phyloP scores from a whole-genome alignment of 257 asterid species.

The Solanum raphanifolium region DNA sequence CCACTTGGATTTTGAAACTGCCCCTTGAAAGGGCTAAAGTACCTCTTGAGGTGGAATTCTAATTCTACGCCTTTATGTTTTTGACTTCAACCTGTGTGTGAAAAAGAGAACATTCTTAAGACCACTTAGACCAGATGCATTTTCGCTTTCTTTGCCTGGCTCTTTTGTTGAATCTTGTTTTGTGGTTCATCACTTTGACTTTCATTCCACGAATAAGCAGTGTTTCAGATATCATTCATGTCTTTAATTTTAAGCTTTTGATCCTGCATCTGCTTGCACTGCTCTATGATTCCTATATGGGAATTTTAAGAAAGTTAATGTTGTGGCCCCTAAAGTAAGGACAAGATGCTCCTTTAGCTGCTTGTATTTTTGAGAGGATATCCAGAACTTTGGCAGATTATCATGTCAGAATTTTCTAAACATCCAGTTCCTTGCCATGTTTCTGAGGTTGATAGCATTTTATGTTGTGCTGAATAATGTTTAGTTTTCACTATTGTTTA shows the following conservation, averaged over 20 bases:
- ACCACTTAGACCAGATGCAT: not conserved
- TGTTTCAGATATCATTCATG: accelerated
- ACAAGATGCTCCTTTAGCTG: not conserved
- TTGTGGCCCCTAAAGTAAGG: not conserved
- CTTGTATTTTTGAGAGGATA: not conserved
- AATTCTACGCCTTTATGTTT: not conserved
- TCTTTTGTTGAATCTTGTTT: not conserved
- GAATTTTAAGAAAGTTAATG: not conserved
- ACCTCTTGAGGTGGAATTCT: not conserved
- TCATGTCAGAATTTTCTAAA: not conserved
- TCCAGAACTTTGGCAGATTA: not conserved
- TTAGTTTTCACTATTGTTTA: not conserved
- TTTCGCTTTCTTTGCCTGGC: not conserved
- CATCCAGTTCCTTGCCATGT: not conserved
- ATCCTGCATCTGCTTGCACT: not conserved
- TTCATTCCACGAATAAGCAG: not conserved
- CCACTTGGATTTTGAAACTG: not conserved
- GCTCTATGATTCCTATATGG: not conserved
- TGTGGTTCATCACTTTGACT: not conserved
- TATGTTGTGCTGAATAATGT: not conserved
- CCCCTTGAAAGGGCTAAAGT: not conserved
- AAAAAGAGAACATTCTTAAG: not conserved
- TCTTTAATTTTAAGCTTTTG: not conserved
- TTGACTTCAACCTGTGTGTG: not conserved
- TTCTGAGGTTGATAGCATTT: not conserved